phyloP scores from a whole-genome alignment of 257 asterid genomes.

The Solanum chilense region DNA sequence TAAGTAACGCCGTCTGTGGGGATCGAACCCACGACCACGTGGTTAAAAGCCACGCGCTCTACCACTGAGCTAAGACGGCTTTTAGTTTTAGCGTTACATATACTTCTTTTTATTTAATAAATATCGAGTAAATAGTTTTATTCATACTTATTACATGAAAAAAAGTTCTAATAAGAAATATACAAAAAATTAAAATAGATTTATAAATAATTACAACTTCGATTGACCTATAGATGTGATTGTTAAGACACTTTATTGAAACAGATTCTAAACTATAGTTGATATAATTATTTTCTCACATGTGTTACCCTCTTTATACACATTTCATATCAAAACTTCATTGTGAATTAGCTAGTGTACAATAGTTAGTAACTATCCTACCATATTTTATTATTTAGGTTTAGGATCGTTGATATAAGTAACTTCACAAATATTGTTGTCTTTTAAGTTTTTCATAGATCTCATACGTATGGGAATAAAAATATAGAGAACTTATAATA shows the following conservation, averaged over 20 bases:
- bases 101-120: fast-evolving
- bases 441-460: not conserved
- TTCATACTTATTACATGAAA: not conserved
- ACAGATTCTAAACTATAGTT: not conserved
- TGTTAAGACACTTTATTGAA: no score
- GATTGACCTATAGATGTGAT: not conserved
- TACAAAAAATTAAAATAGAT: not conserved
- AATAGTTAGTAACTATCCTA: not conserved
- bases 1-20: conserved; percentile 79
- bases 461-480: not conserved
- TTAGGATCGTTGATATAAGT: not conserved
- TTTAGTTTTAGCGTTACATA: no score
- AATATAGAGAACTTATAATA: not conserved
- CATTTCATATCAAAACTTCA: not conserved
- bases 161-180: no score
- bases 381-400: not conserved
- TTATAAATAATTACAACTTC: no score
- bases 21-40: conserved; percentile 97
- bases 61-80: conserved; percentile 91
- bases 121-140: not conserved
- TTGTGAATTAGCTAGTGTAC: not conserved
- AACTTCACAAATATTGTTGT: not conserved
- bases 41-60: conserved; percentile 99
- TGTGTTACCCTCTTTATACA: not conserved
- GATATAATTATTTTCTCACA: not conserved